Evolutionary conservation across 192 early-diverging fungal genomes (phyloP).

Genomic region (Entomortierella lignicola): DNA sequence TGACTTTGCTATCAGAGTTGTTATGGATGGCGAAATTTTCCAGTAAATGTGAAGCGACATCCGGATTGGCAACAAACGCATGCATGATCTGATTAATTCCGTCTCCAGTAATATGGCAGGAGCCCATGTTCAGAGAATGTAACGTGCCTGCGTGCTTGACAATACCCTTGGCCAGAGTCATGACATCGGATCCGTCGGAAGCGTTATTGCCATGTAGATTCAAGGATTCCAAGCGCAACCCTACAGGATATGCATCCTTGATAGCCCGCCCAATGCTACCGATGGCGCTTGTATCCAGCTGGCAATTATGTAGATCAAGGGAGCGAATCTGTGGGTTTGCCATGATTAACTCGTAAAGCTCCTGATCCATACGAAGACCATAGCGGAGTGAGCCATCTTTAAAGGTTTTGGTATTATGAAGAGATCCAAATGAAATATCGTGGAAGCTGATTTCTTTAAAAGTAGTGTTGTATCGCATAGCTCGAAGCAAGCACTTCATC

Average conservation of each 20-base stretch:
- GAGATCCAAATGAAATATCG: constrained; percentile 31
- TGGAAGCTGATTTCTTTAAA: constrained; percentile 48
- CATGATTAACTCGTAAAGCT: constrained; percentile 51
- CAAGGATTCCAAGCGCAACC: constrained; percentile 24
- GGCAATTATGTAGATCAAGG: constrained; percentile 26
- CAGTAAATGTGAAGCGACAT: constrained; percentile 43
- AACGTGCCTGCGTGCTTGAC: constrained; percentile 51
- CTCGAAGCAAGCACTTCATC: constrained; percentile 47
- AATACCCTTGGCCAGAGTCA: constrained; percentile 50
- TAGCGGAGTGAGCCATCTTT: constrained; percentile 48
- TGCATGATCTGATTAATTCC: constrained; percentile 55
- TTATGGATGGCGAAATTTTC: constrained; percentile 37
- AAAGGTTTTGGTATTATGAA: constrained; percentile 43
- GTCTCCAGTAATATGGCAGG: constrained; percentile 50
- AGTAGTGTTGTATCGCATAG: constrained; percentile 46
- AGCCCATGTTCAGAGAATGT: constrained; percentile 29
- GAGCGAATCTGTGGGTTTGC: constrained; percentile 49
- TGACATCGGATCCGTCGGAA: constrained; percentile 48
- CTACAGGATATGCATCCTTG: constrained; percentile 21
- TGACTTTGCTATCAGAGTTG: constrained; percentile 48
- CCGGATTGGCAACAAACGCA: constrained; percentile 51
- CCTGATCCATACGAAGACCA: constrained; percentile 47
- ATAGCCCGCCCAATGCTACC: constrained; percentile 44
- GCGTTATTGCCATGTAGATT: constrained; percentile 41
- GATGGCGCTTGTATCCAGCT: constrained; percentile 30